A percentile compares a stretch with the other conserved stretches of the same genome.
phyloP scores from a whole-genome alignment of 1,284 basidiomycete genomes.

The Apiotrichum akiyoshidainum region DNA sequence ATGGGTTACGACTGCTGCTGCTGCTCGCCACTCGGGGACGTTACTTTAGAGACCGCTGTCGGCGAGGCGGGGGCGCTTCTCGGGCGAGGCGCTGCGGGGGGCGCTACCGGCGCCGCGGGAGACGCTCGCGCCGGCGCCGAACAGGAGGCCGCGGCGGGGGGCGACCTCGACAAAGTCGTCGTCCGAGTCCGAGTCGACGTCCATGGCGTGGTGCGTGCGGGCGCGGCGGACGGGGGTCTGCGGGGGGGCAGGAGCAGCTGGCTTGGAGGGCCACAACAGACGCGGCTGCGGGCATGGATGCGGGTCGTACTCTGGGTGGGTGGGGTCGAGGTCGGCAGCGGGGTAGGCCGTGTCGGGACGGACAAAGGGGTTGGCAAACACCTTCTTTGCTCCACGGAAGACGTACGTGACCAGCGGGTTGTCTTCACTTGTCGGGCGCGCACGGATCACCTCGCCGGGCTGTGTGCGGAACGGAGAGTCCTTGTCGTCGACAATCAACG shows the following conservation, averaged over 20 bases:
- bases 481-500: constrained; percentile 28
- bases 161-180: constrained; percentile 9
- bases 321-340: constrained; percentile 27
- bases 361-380: constrained; percentile 45
- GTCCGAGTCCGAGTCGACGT: constrained; percentile 1
- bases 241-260: not conserved
- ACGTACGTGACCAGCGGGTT: constrained; percentile 43
- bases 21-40: no score
- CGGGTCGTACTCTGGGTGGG: constrained; percentile 40
- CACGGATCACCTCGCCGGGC: constrained; percentile 29
- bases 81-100: not conserved
- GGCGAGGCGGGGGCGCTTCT: constrained; percentile 7
- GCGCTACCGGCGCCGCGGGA: no score
- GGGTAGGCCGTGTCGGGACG: constrained; percentile 25
- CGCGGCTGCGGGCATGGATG: constrained; percentile 42
- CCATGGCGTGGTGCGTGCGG: not conserved
- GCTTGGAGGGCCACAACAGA: constrained; percentile 35
- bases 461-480: constrained; percentile 43
- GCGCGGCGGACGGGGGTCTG: not conserved
- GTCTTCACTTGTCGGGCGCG: constrained; percentile 19
- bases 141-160: constrained; percentile 18
- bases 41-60: not conserved
- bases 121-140: not conserved
- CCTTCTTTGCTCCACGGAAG: constrained; percentile 45
- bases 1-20: no score